Evolutionary conservation across 495 filamentous ascomycete species (phyloP).

Genomic region (Pseudotulostoma volvatum): DNA sequence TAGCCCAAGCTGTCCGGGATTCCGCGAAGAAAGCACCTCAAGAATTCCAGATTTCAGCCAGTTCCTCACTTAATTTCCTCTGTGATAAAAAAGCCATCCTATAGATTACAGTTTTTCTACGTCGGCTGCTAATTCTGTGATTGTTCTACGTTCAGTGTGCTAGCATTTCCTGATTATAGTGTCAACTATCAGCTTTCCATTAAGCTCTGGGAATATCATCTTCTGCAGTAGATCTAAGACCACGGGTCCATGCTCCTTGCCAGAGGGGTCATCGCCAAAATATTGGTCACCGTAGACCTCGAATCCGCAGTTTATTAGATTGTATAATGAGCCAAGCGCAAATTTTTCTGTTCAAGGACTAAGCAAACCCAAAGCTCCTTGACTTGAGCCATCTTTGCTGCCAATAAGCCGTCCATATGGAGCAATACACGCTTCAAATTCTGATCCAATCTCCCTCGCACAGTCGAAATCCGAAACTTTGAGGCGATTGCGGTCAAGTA

Average conservation of each 20-base stretch:
- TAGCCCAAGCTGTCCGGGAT: constrained; percentile 18
- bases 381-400: too few species aligned
- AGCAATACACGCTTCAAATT: too few species aligned
- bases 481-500: too few species aligned
- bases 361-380: too few species aligned
- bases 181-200: constrained; percentile 20
- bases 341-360: too few species aligned
- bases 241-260: constrained; percentile 20
- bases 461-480: too few species aligned
- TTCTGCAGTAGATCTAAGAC: constrained; percentile 8
- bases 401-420: too few species aligned
- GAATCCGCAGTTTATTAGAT: too few species aligned
- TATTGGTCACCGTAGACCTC: too few species aligned
- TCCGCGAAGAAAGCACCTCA: constrained; percentile 11
- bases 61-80: constrained; percentile 13
- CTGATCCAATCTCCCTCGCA: too few species aligned
- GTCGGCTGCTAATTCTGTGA: constrained; percentile 17
- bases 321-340: too few species aligned
- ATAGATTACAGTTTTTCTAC: constrained; percentile 8
- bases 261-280: too few species aligned
- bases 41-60: constrained; percentile 18
- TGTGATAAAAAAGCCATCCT: constrained; percentile 6
- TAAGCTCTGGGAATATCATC: constrained; percentile 18
- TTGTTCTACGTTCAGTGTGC: constrained; percentile 19
- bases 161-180: constrained; percentile 23